Conservation (phyloP, 805 yeast genomes). For the Wickerhamomyces canadensis region DNA sequence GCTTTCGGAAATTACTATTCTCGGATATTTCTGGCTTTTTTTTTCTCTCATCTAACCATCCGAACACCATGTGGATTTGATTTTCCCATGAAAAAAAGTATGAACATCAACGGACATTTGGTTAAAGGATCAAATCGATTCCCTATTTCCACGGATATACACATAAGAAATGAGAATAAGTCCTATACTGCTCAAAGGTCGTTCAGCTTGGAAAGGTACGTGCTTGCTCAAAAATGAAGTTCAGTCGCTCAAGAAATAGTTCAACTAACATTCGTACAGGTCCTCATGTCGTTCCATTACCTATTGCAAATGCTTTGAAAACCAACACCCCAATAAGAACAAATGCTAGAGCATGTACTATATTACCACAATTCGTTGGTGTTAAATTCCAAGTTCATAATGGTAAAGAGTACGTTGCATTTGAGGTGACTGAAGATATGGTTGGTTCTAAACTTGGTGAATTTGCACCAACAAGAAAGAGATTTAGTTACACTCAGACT, state of each 20-base stretch:
- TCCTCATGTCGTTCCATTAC: conserved; percentile 91
- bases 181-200: conserved; percentile 34
- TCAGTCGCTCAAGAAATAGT: neutral
- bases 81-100: too few species aligned
- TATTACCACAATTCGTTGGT: conserved; percentile 94
- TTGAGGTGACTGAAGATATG: conserved; percentile 89
- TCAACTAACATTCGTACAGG: conserved; percentile 33
- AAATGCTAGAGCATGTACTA: conserved; percentile 92
- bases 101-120: too few species aligned
- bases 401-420: conserved; percentile 88
- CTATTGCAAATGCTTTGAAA: conserved; percentile 79
- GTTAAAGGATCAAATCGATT: too few species aligned
- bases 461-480: conserved; percentile 90
- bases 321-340: conserved; percentile 87
- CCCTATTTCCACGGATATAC: too few species aligned
- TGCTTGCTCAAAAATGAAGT: conserved; percentile 1
- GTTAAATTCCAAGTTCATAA: conserved; percentile 91
- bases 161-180: conserved; percentile 32
- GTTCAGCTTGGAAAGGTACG: conserved; percentile 57
- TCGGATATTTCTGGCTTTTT: too few species aligned
- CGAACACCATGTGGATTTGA: too few species aligned
- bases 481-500: conserved; percentile 74
- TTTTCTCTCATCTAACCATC: too few species aligned
- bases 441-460: conserved; percentile 95
- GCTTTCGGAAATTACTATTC: too few species aligned